Evolutionary conservation across 2,329 filamentous ascomycete species (phyloP).

Genomic region (Curvularia verruculosa): DNA sequence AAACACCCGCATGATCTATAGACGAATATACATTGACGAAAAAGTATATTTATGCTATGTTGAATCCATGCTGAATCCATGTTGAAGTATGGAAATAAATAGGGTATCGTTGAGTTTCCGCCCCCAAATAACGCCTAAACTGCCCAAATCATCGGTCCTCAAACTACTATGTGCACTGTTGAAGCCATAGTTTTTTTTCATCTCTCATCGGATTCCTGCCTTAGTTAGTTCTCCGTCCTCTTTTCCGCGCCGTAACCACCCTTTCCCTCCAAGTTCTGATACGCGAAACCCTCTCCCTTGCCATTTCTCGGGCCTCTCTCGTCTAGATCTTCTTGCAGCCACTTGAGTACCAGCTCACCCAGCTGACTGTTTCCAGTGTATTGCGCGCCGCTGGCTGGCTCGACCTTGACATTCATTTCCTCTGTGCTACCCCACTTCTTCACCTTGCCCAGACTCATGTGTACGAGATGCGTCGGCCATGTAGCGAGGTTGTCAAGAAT

Average conservation of each 20-base stretch:
- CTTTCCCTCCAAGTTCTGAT: conserved; percentile 62
- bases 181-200: conserved; percentile 25
- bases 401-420: conserved; percentile 60
- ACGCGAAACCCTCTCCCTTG: conserved; percentile 69
- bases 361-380: conserved; percentile 77
- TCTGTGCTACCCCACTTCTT: conserved; percentile 83
- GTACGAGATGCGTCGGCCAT: conserved; percentile 94
- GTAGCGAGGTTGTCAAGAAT: conserved; percentile 93
- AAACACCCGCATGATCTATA: not conserved
- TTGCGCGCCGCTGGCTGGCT: conserved; percentile 33
- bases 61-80: conserved; percentile 2
- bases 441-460: conserved; percentile 89
- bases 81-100: conserved; percentile 3
- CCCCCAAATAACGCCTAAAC: conserved; percentile 27
- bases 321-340: conserved; percentile 81
- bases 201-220: not conserved
- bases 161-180: conserved; percentile 28
- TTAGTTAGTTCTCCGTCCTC: conserved; percentile 21
- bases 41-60: not conserved
- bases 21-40: not conserved
- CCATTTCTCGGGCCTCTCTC: conserved; percentile 77
- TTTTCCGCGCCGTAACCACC: conserved; percentile 69
- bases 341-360: conserved; percentile 84
- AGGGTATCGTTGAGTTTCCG: conserved; percentile 47
- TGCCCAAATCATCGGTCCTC: conserved; percentile 17